Evolutionary conservation across 768 basidiomycete genomes (phyloP), one percentile per base, ranked within the genome.

Genomic region (Boletus sp.): DNA sequence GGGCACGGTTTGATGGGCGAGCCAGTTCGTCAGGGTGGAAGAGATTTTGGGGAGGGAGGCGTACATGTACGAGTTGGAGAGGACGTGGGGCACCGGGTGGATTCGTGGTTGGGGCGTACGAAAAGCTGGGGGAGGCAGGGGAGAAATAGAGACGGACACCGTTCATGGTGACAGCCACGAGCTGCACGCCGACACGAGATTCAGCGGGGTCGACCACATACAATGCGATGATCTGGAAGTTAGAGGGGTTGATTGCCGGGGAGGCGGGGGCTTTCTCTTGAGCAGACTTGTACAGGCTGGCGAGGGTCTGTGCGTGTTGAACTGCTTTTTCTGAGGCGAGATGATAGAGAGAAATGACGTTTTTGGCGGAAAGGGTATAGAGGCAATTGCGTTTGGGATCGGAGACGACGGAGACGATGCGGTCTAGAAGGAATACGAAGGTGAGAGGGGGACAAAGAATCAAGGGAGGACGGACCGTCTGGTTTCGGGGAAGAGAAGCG

Each of bases 91-190:
- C 61, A 66, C 67, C 68, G 4, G 65, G 35, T 35, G 62, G 41
- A 42, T 49, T 67, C 17, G 73, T 70, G 18, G 65, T 67, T 11
- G 76, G 67, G 29, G 76, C 73, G 58, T 80, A 83, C 44, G 80
- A 75, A 68, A 84, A 86, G 24, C 76, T 74, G 50, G 75, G 72
- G 0, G 74, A 65, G 4, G 80, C 75, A 4, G 87, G 80, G 2
- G 82, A 81, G 68, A 97, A 93, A 76, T 92, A 98, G 1, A 96
- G 77, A 49, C 95, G 85, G 4, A 89, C 83, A 12, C 92, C 94
- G 50, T 87, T 94, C 30, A 80, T 77, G 24, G 94, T 93, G 47
- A 95, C 74, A 2, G 89, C 93, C 48, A 97, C 77, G 10, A 98
- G 79, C 55, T 92, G 90, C 12, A 90, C 74, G 14, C 83, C 83